These are phyloP conservation scores for Suhomyces tanzawaensis DNA, from an alignment of 805 yeast genomes.

Conservation along the genomic window DNA sequence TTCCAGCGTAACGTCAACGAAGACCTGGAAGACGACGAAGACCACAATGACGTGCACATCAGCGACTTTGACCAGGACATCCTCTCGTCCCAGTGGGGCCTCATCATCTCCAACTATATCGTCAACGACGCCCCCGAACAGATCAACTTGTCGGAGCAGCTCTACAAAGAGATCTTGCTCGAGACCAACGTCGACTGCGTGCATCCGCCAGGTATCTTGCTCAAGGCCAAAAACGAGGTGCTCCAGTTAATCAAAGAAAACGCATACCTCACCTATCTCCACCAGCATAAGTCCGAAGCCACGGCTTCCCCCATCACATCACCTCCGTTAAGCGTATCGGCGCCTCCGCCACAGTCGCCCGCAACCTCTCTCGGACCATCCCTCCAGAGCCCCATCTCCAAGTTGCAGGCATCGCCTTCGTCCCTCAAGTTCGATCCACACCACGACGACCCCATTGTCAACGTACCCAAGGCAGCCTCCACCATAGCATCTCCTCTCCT, in stretches of 20 bases:
- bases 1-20: constrained; percentile 3
- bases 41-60: constrained; percentile 5
- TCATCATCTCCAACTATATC: constrained; percentile 42
- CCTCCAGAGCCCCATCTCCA: constrained; percentile 2
- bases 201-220: constrained; percentile 26
- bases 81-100: constrained; percentile 31
- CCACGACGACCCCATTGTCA: background rate
- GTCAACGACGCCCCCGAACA: constrained; percentile 44
- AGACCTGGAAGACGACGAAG: constrained; percentile 3
- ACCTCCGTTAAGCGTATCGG: background rate
- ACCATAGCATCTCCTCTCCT: constrained; percentile 4
- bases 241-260: constrained; percentile 35
- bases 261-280: constrained; percentile 20
- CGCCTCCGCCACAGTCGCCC: background rate
- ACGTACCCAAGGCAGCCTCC: constrained; percentile 1
- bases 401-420: constrained; percentile 1
- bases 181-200: constrained; percentile 21
- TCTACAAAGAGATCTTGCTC: constrained; percentile 25
- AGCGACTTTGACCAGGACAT: constrained; percentile 7
- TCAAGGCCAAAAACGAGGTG: constrained; percentile 30
- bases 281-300: background rate
- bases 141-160: constrained; percentile 45
- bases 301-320: background rate
- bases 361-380: background rate
- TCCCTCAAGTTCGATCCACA: background rate